phyloP scores from a whole-genome alignment of 2,329 filamentous ascomycete species.

The Onygenales sp. region DNA sequence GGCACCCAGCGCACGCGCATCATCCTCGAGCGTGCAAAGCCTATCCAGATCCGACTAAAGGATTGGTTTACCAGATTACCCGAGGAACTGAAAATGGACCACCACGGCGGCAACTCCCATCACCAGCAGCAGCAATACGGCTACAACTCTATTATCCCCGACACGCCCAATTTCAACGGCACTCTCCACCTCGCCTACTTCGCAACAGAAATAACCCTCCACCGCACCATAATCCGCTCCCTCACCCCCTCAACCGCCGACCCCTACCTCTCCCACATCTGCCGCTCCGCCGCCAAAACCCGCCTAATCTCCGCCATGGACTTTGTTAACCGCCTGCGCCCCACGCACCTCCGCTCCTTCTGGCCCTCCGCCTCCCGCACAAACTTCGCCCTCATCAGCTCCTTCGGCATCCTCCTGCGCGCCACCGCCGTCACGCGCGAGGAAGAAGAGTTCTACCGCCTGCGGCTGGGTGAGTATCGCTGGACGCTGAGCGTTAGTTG shows the following conservation, averaged over 20 bases:
- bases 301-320: constrained; percentile 94
- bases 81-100: constrained; percentile 40
- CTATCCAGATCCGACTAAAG: constrained; percentile 43
- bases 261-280: constrained; percentile 81
- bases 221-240: constrained; percentile 81
- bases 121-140: neutral
- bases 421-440: constrained; percentile 79
- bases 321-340: constrained; percentile 86
- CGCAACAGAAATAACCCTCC: constrained; percentile 85
- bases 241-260: constrained; percentile 53
- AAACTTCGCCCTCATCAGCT: constrained; percentile 91
- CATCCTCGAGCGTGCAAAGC: constrained; percentile 44
- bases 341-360: constrained; percentile 77
- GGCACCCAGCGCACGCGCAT: constrained; percentile 38
- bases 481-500: constrained; percentile 88
- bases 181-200: constrained; percentile 90
- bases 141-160: neutral
- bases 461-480: constrained; percentile 75
- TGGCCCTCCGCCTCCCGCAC: constrained; percentile 51
- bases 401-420: constrained; percentile 83
- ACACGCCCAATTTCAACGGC: constrained; percentile 37
- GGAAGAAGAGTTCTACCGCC: constrained; percentile 86
- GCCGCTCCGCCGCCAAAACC: constrained; percentile 86
- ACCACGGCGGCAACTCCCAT: constrained; percentile 13
- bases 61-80: constrained; percentile 45